Evolutionary conservation across 208 protist genomes (phyloP), one percentile per base, ranked within the genome.

Genomic region (Leishmania aethiopica): DNA sequence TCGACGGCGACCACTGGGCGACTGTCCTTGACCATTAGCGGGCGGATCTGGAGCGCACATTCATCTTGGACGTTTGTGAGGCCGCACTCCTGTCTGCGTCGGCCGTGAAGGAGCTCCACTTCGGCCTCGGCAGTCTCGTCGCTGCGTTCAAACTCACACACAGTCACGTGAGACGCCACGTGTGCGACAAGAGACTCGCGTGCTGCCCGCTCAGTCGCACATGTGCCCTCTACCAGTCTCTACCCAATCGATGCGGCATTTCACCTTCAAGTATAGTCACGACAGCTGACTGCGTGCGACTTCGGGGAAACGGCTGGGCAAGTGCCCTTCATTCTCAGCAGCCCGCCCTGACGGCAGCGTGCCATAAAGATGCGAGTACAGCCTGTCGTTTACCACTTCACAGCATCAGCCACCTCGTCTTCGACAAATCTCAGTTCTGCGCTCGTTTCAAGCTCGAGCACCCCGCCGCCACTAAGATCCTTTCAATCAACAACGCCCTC

Each of bases 1-100:
- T 92, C 15, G 87, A 92, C 10, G 88, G 91, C 49, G 84, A 89
- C 25, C 73, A 81, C 82, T 94, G 88, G 88, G 80, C 66, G 1
- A 57, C 76, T 3, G 87, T 94, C 3, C 19, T 91, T 28, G 53
- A 77, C 1, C 53, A 81, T 51, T 79, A 88, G 42, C 84, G 73
- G 42, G 66, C 73, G 0, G 83, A 78, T 6, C 80, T 94, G 19
- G 37, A 81, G 6, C 32, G 77, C 0, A 85, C 86, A 28, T 90
- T 92, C 73, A 79, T 53, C 4, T 57, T 28, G 5, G 88, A 91
- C 57, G 84, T 94, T 11, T 84, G 83, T 66, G 75, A 73, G 17
- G 85, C 85, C 40, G 76, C 73, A 17, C 32, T 28, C 0, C 55
- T 82, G 28, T 64, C 77, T 1, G 11, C 3, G 5, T 0, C 59